Evolutionary conservation across 1,139 yeast genomes (phyloP), one percentile per base, ranked within the genome.

Genomic region (Wickerhamiella infanticola): DNA sequence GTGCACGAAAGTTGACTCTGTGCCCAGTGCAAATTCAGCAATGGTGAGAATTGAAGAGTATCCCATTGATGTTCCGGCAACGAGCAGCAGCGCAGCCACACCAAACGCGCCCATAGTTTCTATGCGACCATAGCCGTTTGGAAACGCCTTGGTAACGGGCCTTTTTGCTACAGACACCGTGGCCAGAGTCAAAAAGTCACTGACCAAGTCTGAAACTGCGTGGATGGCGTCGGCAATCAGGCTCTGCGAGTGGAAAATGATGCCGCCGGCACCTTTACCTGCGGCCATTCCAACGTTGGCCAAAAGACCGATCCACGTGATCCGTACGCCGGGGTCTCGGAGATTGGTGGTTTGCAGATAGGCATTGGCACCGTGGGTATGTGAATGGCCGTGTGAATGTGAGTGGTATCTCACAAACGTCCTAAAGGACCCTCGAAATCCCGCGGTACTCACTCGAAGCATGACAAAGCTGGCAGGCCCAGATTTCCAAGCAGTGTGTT

Each of bases 181-280:
- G 4, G 90, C 81, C 49, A 90, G 67, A 0, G 98, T 90, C 54
- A 90, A 67, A 47, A 88, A 74, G 62, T 90, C 98, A 9, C 95
- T 84, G 24, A 90, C 74, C 67, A 88, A 70, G 61, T 90, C 98
- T 44, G 94, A 80, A 13, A 84, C 70, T 1, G 96, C 88, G 63
- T 88, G 97, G 37, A 86, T 79, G 0, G 97, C 88, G 62, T 90
- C 98, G 1, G 98, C 98, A 39, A 88, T 63, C 49, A 90, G 71
- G 0, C 96, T 90, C 62, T 88, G 96, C 0, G 98, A 90, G 62
- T 90, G 95, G 73, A 90, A 90, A 42, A 77, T 77, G 18, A 85
- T 70, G 3, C 98, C 98, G 26, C 97, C 97, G 26, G 79, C 63
- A 25, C 86, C 90, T 61, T 90, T 90, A 31, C 93, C 79, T 5